Percentiles rank a stretch among this genome's conserved stretches.
phyloP scores from a whole-genome alignment of 139 green algal genomes.

The Deuterostichococcus epilithicus region DNA sequence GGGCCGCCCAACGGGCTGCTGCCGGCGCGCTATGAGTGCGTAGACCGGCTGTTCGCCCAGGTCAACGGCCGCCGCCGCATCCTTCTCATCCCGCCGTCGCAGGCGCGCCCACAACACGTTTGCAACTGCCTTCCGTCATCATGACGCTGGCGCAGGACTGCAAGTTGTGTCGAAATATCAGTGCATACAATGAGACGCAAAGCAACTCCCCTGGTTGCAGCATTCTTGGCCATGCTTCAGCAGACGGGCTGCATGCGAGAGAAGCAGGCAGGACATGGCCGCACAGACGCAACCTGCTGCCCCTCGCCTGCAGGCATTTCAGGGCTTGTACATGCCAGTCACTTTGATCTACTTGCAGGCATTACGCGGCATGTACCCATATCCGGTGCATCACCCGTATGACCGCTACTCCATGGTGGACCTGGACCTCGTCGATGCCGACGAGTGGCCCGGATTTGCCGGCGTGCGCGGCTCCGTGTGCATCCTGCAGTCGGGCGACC shows the following conservation, averaged over 20 bases:
- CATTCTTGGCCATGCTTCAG: too few species aligned
- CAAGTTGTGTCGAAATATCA: too few species aligned
- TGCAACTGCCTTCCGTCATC: too few species aligned
- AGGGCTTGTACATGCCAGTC: too few species aligned
- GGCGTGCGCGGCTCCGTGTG: slow-evolving; percentile 27
- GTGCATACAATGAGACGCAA: too few species aligned
- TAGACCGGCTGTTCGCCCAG: slow-evolving; percentile 55
- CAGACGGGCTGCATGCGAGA: too few species aligned
- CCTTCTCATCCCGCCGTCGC: slow-evolving; percentile 51
- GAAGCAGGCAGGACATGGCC: too few species aligned
- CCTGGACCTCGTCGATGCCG: slow-evolving; percentile 46
- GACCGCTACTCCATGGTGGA: slow-evolving; percentile 70
- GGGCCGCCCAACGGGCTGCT: slow-evolving; percentile 37
- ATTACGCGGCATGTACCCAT: slow-evolving; percentile 65
- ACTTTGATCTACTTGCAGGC: slow-evolving; percentile 12
- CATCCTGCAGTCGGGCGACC: slow-evolving; percentile 50
- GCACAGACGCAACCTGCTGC: too few species aligned
- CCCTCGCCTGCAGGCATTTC: too few species aligned
- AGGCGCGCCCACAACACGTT: neutral
- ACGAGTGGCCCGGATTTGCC: slow-evolving; percentile 38
- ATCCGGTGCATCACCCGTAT: slow-evolving; percentile 70
- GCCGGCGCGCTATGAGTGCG: slow-evolving; percentile 39
- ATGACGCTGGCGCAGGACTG: too few species aligned
- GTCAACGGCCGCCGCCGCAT: slow-evolving; percentile 52
- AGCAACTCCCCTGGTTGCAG: too few species aligned